These are phyloP conservation scores for Guillardia theta DNA, from an alignment of 78 protist species.

Conservation along the genomic window DNA sequence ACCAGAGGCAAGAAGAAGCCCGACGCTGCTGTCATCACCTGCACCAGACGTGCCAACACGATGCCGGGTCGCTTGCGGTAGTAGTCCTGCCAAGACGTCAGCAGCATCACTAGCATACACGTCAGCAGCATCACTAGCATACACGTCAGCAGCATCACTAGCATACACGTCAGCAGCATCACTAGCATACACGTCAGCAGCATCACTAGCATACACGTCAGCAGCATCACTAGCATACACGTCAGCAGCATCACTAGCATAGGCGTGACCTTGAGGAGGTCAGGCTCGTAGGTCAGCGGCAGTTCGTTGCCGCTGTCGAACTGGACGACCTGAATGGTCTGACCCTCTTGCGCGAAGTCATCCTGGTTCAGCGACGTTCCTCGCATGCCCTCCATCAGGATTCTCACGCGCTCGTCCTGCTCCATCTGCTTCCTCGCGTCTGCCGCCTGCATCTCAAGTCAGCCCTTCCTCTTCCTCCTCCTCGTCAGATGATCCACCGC, in stretches of 20 bases:
- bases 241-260: no score
- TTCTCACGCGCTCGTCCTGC: not conserved
- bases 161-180: no score
- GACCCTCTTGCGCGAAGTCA: not conserved
- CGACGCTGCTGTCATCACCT: not conserved
- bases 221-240: no score
- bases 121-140: no score
- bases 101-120: no score
- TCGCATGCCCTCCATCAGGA: conserved; percentile 6
- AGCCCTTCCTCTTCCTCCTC: no score
- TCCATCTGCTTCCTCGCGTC: not conserved
- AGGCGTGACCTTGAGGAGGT: no score
- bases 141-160: no score
- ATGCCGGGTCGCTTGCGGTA: not conserved
- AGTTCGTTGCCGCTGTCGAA: not conserved
- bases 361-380: not conserved
- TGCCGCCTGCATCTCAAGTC: no score
- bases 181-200: no score
- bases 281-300: conserved; percentile 28
- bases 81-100: not conserved
- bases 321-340: not conserved
- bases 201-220: no score
- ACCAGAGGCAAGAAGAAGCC: not conserved
- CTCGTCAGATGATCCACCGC: no score
- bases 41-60: not conserved